Base-by-base conservation (phyloP, 768 basidiomycete genomes). In the Podaxis mareebaensis region DNA sequence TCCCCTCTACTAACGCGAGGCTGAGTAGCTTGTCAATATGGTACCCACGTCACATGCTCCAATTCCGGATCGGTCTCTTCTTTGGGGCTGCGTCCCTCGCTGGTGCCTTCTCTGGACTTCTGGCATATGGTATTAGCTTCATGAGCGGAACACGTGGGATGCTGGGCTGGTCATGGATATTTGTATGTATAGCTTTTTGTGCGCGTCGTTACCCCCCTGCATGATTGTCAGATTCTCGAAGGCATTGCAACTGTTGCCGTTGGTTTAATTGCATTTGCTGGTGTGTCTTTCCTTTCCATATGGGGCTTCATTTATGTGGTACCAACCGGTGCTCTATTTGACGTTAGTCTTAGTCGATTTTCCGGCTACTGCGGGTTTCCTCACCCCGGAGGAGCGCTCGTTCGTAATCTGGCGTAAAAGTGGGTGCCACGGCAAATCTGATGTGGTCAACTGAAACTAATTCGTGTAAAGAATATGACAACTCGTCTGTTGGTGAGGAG, bases 91-190 rank as follows among this genome's bases (percentile, higher is more conserved):
- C 88, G 7, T 84, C 86, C 4, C 68, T 87, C 42, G 85, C 85
- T 2, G 87, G 87, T 6, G 86, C 86, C 3, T 87, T 88, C 68
- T 84, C 85, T 1, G 86, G 86, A 0, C 70, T 87, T 5, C 66
- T 89, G 15, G 87, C 86, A 0, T 87, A 77, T 69, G 85, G 70
- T 0, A 83, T 88, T 30, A 76, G 79, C 42, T 81, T 83, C 57
- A 83, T 88, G 84, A 69, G 73, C 28, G 83, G 83, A 0, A 72
- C 71, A 0, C 73, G 67, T 2, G 80, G 83, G 1, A 68, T 83
- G 17, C 67, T 78, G 17, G 87, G 85, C 11, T 89, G 88, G 88
- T 83, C 83, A 0, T 89, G 87, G 88, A 87, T 89, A 53, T 89
- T 89, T 61, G 85, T 87, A 66, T 46, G 82, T 71, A 11, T 13